Evolutionary conservation across 2,329 filamentous ascomycete genomes (phyloP), one percentile per base, ranked within the genome.

Genomic region (Fusarium solani-melongenae): DNA sequence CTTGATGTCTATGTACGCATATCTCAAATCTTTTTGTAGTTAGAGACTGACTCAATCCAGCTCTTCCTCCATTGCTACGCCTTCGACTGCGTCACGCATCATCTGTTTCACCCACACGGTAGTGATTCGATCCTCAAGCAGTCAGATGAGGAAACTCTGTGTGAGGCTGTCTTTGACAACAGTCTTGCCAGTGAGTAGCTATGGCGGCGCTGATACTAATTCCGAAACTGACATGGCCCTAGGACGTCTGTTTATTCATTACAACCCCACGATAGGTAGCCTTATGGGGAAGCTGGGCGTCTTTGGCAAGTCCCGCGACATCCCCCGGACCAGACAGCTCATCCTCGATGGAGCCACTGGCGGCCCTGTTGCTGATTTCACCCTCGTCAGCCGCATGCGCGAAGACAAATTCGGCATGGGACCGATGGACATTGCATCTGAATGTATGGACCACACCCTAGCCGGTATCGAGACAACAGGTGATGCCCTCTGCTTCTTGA

Each of bases 391-490:
- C 11, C 72, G 71, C 2, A 59, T 74, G 65, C 62, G 58, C 10
- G 64, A 72, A 5, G 57, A 57, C 4, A 72, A 74, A n/a, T 66
- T 71, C 3, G 41, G 60, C 1, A 55, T 74, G 51, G 62, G 59
- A 1, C 41, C 22, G 2, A 17, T 66, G 12, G 64, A 62, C 15
- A 66, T 74, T 24, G 72, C 72, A 0, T 71, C 73, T 2, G 73
- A 76, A 41, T 76, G 73, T 3, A 64, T 71, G 61, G 72, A 76
- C 22, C 73, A 76, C 22, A 76, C 67, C 33, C 46, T 65, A 1
- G 73, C 73, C 1, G 73, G 73, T 2, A 76, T 76, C 6, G 73
- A 75, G 41, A 76, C 73, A 3, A 76, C 73, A 1, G 73, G 73
- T 5, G 73, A 76, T 31, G 63, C 73, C 0, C 44, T 76, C 2